Percentiles rank a stretch among this genome's conserved stretches.
These are phyloP conservation scores for Alternaria gaisen DNA, from an alignment of 2,329 filamentous ascomycete species.

Conservation along the genomic window DNA sequence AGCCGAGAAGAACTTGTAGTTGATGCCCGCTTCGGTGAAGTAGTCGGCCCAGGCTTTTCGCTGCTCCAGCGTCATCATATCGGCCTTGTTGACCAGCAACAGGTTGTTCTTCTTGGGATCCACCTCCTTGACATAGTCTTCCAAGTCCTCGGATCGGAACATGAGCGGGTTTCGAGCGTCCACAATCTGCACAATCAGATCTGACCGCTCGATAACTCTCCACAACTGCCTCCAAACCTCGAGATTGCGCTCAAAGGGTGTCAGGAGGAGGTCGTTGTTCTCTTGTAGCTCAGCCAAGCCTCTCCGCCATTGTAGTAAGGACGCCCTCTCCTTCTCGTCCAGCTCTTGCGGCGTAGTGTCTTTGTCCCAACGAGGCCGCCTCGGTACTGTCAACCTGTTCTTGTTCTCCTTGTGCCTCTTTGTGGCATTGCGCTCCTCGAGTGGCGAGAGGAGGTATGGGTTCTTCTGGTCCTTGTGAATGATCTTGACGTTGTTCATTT, in stretches of 20 bases:
- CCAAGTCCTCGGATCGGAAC: conserved; percentile 93
- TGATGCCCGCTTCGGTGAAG: conserved; percentile 80
- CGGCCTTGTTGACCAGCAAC: conserved; percentile 95
- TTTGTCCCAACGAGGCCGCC: conserved; percentile 88
- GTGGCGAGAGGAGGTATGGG: conserved; percentile 85
- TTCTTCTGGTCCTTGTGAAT: conserved; percentile 97
- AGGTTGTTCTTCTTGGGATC: conserved; percentile 88
- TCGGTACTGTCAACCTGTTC: conserved; percentile 82
- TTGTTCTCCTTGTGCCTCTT: conserved; percentile 86
- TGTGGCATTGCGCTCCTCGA: conserved; percentile 80
- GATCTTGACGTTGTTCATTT: conserved; percentile 99
- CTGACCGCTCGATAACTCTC: conserved; percentile 96
- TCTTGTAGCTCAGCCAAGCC: conserved; percentile 93
- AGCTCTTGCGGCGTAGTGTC: conserved; percentile 84
- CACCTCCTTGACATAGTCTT: conserved; percentile 92
- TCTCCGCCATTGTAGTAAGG: conserved; percentile 86
- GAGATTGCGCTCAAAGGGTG: conserved; percentile 94
- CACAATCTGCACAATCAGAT: conserved; percentile 96
- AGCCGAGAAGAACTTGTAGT: conserved; percentile 97
- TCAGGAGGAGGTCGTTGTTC: conserved; percentile 93
- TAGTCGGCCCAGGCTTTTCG: conserved; percentile 85
- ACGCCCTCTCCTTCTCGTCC: conserved; percentile 79
- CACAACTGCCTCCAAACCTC: conserved; percentile 98
- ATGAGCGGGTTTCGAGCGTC: conserved; percentile 94
- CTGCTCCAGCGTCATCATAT: conserved; percentile 95